A percentile compares a stretch with the other conserved stretches of the same genome.
Evolutionary conservation across 352 stramenopile species (phyloP).

Genomic region (Phytophthora megakarya): DNA sequence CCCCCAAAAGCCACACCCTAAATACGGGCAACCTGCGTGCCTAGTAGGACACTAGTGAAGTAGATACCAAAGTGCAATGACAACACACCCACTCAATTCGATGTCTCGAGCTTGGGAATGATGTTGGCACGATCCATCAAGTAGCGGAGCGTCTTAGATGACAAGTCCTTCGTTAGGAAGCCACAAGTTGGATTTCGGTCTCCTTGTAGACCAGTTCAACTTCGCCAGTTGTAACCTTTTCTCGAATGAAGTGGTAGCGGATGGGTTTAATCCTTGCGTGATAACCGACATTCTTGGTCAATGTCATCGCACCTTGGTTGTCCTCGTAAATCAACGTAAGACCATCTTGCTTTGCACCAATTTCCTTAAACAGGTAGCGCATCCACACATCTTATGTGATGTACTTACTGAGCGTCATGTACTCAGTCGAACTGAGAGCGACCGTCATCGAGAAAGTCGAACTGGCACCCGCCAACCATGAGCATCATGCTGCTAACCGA

Average conservation of each 20-base stretch:
- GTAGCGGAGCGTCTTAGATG: constrained; percentile 20
- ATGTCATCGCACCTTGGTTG: constrained; percentile 29
- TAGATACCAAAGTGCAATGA: constrained; percentile 13
- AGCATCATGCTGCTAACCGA: constrained; percentile 24
- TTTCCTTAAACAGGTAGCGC: constrained; percentile 14
- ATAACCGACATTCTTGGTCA: constrained; percentile 35
- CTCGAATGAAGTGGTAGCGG: constrained; percentile 25
- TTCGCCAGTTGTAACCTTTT: constrained; percentile 17
- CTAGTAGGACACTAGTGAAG: neutral
- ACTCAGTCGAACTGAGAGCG: constrained; percentile 29
- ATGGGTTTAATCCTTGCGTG: constrained; percentile 30
- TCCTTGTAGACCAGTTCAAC: constrained; percentile 24
- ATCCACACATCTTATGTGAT: constrained; percentile 27
- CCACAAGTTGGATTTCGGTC: constrained; percentile 31
- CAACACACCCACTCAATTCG: constrained; percentile 21
- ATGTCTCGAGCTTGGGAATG: neutral
- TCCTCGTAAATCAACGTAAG: constrained; percentile 27
- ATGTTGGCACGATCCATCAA: neutral
- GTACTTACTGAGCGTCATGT: constrained; percentile 30
- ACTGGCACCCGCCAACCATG: constrained; percentile 25
- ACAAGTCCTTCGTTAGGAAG: constrained; percentile 28
- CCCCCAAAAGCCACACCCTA: too few species aligned
- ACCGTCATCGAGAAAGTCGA: constrained; percentile 30
- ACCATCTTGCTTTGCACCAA: neutral
- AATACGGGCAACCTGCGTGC: too few species aligned